These are phyloP conservation scores for Raffaelea albimanens DNA, from an alignment of 2,329 filamentous ascomycete genomes.

Conservation along the genomic window DNA sequence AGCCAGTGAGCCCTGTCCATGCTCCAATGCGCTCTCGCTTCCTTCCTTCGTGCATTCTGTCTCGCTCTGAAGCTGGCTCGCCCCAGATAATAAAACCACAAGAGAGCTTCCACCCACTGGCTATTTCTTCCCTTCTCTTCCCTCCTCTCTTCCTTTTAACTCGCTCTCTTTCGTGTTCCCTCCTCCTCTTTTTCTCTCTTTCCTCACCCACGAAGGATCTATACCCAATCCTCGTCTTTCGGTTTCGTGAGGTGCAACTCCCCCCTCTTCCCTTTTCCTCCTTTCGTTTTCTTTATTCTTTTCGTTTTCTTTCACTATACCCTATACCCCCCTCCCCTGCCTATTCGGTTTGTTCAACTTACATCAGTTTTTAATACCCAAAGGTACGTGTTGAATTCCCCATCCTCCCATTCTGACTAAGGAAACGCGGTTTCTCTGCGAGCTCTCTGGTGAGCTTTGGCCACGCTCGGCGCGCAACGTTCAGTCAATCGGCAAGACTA, in stretches of 20 bases:
- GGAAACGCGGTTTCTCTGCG: too few species aligned
- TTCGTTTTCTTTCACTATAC: neutral
- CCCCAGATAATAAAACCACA: constrained; percentile 13
- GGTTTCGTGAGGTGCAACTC: constrained; percentile 30
- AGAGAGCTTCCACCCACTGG: constrained; percentile 13
- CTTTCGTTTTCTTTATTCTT: neutral
- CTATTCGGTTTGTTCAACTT: too few species aligned
- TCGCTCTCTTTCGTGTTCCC: constrained; percentile 15
- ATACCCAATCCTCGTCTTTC: constrained; percentile 26
- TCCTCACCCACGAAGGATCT: constrained; percentile 40
- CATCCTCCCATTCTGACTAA: too few species aligned
- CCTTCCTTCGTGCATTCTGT: neutral
- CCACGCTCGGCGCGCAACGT: too few species aligned
- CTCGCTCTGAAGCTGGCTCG: too few species aligned
- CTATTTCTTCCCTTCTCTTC: constrained; percentile 7
- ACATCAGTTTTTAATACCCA: too few species aligned
- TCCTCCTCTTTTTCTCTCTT: constrained; percentile 21
- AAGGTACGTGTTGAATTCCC: too few species aligned
- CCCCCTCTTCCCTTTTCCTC: constrained; percentile 7
- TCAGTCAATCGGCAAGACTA: too few species aligned
- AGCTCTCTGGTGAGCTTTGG: too few species aligned
- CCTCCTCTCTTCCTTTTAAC: constrained; percentile 11
- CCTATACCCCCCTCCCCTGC: neutral
- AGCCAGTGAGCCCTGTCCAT: neutral
- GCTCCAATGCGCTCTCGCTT: neutral